A percentile compares a stretch with the other conserved stretches of the same genome.
phyloP scores from a whole-genome alignment of 2,329 filamentous ascomycete species.

The Fusarium irregulare region DNA sequence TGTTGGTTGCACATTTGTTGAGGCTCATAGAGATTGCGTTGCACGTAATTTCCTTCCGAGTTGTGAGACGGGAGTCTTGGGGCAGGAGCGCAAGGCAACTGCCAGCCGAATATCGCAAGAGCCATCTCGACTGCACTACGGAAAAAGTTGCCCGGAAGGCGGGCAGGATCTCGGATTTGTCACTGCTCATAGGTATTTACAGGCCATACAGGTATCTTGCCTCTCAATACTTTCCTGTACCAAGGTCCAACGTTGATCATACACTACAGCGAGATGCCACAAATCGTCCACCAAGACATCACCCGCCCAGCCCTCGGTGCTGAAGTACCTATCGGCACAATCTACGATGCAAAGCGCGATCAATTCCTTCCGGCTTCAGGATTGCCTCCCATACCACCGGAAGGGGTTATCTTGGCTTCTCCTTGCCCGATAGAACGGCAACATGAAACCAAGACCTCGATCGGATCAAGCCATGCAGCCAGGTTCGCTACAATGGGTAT shows the following conservation, averaged over 20 bases:
- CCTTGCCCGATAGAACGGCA: neutral
- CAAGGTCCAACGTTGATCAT: fast-evolving
- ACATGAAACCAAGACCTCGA: neutral
- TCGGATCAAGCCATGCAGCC: neutral
- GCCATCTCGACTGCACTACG: too few species aligned
- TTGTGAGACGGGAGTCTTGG: neutral
- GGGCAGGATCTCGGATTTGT: too few species aligned
- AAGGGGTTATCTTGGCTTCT: neutral
- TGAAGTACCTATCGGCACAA: conserved; percentile 16
- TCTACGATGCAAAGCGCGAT: conserved; percentile 32
- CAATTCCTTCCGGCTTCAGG: conserved; percentile 19
- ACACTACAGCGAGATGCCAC: neutral
- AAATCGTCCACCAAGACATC: neutral
- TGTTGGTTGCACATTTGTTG: neutral
- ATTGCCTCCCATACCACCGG: neutral
- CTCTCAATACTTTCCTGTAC: too few species aligned
- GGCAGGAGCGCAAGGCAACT: neutral
- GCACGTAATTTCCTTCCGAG: neutral
- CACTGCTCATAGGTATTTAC: too few species aligned
- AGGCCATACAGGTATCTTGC: too few species aligned
- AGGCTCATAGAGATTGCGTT: neutral
- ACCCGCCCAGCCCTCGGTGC: conserved; percentile 11
- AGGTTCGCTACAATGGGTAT: conserved; percentile 6
- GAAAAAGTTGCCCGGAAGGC: too few species aligned
- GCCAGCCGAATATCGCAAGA: neutral